Base-by-base conservation (phyloP, 2,329 filamentous ascomycete genomes). In the Tolypocladium sp. region DNA sequence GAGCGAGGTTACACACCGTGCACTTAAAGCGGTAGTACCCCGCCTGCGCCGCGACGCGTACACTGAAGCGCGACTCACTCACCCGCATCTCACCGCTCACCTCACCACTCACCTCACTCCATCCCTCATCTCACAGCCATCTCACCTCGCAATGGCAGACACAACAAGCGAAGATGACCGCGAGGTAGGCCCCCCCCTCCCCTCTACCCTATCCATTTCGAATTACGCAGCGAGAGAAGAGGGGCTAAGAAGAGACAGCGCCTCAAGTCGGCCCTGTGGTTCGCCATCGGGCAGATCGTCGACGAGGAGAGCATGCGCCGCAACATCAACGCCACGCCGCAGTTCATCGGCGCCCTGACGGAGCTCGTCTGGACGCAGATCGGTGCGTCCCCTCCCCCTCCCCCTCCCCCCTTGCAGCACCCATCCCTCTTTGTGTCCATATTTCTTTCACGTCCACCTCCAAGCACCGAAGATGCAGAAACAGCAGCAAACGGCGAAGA, bases 291-390 rank as follows among this genome's bases (percentile, higher is more conserved):
- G 64, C 89, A 91, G 70, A 93, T 95, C 61, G 90, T 96, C 63
- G 93, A 97, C 71, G 87, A 93, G 64, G 89, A 96, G 70, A 88
- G 86, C 13, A 62, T 76, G 37, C 66, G 67, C 20, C 70, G 73
- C 58, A 74, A 90, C 69, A 82, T 91, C 63, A 97, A 96, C 73
- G 91, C 92, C 8, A 96, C 93, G 33, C 91, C 91, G 2, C 91
- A 96, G 69, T 96, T 95, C 72, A 95, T 95, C 65, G 91, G 88
- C 10, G 88, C 89, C 0, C 73, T 95, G 69, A 94, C 90, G 1
- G 92, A 96, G 72, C 83, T 96, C 73, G 88, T 93, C 9, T 96
- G 90, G 86, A 83, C 86, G 1, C 92, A 96, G 65, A 89, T 96
- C 57, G 89, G 91, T 93, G 59, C 2, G 59, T 57, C 25, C 8